phyloP scores from a whole-genome alignment of 805 yeast genomes.

The Ogataea ganodermae region DNA sequence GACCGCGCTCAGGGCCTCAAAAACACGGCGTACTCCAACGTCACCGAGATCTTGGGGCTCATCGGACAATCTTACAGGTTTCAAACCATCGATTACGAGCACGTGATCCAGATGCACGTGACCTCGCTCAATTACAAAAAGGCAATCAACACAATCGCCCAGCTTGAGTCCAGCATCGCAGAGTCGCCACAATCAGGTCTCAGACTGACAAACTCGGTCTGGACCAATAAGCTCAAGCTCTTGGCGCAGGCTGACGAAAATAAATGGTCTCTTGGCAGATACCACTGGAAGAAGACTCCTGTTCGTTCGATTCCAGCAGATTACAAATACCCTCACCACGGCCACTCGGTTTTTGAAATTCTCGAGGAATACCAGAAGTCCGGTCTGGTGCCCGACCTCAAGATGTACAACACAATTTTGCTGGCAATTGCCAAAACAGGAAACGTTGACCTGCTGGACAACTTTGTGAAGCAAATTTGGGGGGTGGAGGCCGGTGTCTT shows the following conservation, averaged over 20 bases:
- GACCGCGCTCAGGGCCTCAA: constrained; percentile 9
- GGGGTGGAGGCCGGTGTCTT: constrained; percentile 19
- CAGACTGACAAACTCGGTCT: constrained; percentile 25
- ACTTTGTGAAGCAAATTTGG: constrained; percentile 32
- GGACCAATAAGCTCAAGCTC: constrained; percentile 28
- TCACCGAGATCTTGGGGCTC: constrained; percentile 6
- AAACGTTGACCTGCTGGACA: constrained; percentile 28
- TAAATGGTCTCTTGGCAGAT: constrained; percentile 30
- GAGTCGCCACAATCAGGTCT: constrained; percentile 6
- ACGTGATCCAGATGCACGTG: constrained; percentile 25
- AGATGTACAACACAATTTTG: constrained; percentile 27
- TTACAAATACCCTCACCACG: constrained; percentile 19
- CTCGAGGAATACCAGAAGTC: constrained; percentile 22
- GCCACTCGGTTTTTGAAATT: constrained; percentile 15
- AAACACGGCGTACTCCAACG: constrained; percentile 9
- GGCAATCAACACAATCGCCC: constrained; percentile 24
- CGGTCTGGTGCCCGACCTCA: constrained; percentile 24
- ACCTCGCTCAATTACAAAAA: constrained; percentile 18
- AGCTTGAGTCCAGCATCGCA: constrained; percentile 20
- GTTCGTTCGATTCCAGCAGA: constrained; percentile 13
- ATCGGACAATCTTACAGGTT: constrained; percentile 11
- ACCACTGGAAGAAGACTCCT: constrained; percentile 17
- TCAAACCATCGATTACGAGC: constrained; percentile 28
- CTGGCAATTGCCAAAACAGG: constrained; percentile 32
- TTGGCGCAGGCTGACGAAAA: constrained; percentile 26